Conservation (phyloP, 371 early-diverging fungal genomes). For the Phascolomyces articulosus region DNA sequence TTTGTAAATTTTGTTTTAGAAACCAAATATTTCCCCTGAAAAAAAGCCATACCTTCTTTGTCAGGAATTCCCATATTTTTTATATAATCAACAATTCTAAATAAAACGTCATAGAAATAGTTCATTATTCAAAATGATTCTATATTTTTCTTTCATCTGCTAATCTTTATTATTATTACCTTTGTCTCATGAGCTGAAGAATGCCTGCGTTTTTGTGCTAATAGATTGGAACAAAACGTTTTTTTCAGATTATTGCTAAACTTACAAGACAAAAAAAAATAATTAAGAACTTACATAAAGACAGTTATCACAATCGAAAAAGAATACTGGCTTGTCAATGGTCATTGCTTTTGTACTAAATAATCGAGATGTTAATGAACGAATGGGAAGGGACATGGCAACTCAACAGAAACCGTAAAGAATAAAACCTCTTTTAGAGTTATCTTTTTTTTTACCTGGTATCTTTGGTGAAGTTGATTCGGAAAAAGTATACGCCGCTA, state of each 20-base stretch:
- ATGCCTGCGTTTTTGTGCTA: slow-evolving; percentile 61
- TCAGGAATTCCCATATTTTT: slow-evolving; percentile 53
- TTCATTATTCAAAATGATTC: no score
- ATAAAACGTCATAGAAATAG: background rate
- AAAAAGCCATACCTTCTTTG: slow-evolving; percentile 32
- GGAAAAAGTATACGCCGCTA: background rate
- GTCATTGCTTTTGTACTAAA: slow-evolving; percentile 10
- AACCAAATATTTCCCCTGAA: background rate
- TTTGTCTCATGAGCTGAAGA: slow-evolving; percentile 61
- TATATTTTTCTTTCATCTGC: no score
- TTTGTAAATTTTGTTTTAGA: no score
- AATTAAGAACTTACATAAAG: slow-evolving; percentile 56
- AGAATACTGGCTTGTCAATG: slow-evolving; percentile 62
- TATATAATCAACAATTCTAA: slow-evolving; percentile 61
- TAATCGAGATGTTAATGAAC: background rate
- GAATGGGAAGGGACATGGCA: background rate
- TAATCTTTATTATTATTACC: slow-evolving; percentile 21
- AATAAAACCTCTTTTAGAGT: background rate
- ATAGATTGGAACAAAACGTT: background rate
- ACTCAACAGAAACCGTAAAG: no score
- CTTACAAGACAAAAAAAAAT: background rate
- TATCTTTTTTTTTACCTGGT: background rate
- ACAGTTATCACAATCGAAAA: slow-evolving; percentile 87
- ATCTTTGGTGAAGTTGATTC: background rate
- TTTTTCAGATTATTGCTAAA: background rate